Base-by-base conservation (phyloP, 805 yeast genomes). In the Nakazawaea ambrosiae region DNA sequence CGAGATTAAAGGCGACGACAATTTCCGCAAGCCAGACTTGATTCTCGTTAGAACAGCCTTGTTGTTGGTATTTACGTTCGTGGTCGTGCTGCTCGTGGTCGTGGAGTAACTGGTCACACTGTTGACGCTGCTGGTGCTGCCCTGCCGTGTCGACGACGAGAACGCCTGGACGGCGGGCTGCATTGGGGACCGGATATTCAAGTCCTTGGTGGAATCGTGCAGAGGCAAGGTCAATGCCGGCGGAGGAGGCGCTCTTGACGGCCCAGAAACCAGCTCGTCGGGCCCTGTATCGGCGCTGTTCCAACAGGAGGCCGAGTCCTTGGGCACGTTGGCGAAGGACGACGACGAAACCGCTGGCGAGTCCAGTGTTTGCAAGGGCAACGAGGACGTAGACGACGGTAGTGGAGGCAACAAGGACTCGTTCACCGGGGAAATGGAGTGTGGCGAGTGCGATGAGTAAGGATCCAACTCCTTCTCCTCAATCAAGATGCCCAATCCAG, bases 41-140 rank as follows among this genome's bases (percentile, higher is more conserved):
- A 37, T 37, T 18, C 31, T 20, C 23, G 26, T 31, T 28, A 37
- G 16, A 10, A 36, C 34, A 8, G 36, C 31, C 18, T 27, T 37
- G 9, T 24, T 28, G 16, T 32, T 28, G 8, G 24, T 6, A 16
- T 8, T 17, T n/a, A n/a, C n/a, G n/a, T n/a, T n/a, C n/a, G n/a
- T n/a, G n/a, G n/a, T n/a, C n/a, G n/a, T n/a, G n/a, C n/a, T n/a
- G n/a, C n/a, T n/a, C n/a, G n/a, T n/a, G n/a, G n/a, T n/a, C n/a
- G n/a, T n/a, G n/a, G n/a, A n/a, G n/a, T n/a, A n/a, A 19, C 39
- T 31, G n/a, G 19, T 20, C 5, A 24, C 3, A n/a, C 34, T 36
- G 2, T 20, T 10, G 15, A 27, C n/a, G 22, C 40, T 37, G 17
- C 27, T 27, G 12, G 27, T 31, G 23, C 40, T 37, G 12, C 40